Evolutionary conservation across 108 stramenopile genomes (phyloP).

Genomic region (Phaeodactylum tricornutum): DNA sequence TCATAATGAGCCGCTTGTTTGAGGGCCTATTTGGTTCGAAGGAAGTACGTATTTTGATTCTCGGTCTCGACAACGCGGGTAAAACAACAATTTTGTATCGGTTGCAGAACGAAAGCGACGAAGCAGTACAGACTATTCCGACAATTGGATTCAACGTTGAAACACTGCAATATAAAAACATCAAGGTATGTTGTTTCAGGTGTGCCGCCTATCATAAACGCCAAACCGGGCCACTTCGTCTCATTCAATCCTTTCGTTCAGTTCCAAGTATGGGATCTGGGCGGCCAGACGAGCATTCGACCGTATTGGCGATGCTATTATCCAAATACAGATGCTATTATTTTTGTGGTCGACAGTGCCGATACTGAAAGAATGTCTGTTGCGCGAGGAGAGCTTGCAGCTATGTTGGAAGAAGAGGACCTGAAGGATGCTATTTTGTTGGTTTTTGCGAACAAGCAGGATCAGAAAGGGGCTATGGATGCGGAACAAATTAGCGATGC

Average conservation of each 20-base stretch:
- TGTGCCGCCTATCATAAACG: background rate
- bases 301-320: constrained; percentile 99
- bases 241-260: constrained; percentile 11
- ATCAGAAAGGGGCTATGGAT: constrained; percentile 97
- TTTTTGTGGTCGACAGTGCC: constrained; percentile 98
- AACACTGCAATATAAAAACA: constrained; percentile 99
- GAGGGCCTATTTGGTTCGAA: constrained; percentile 93
- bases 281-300: constrained; percentile 98
- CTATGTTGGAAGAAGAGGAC: constrained; percentile 99
- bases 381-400: constrained; percentile 90
- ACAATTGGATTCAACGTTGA: constrained; percentile 99
- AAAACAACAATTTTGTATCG: constrained; percentile 98
- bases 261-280: constrained; percentile 99
- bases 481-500: constrained; percentile 95
- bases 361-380: constrained; percentile 93
- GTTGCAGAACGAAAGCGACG: constrained; percentile 80
- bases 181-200: constrained; percentile 61
- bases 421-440: constrained; percentile 91
- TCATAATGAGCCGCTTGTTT: constrained; percentile 88
- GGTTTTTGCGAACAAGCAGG: constrained; percentile 99
- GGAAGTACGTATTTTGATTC: constrained; percentile 96
- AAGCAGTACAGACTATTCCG: constrained; percentile 98
- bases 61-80: constrained; percentile 98
- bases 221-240: no score
- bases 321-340: constrained; percentile 99